These are phyloP conservation scores for Plasmopara muralis DNA, from an alignment of 352 stramenopile species.

Conservation along the genomic window DNA sequence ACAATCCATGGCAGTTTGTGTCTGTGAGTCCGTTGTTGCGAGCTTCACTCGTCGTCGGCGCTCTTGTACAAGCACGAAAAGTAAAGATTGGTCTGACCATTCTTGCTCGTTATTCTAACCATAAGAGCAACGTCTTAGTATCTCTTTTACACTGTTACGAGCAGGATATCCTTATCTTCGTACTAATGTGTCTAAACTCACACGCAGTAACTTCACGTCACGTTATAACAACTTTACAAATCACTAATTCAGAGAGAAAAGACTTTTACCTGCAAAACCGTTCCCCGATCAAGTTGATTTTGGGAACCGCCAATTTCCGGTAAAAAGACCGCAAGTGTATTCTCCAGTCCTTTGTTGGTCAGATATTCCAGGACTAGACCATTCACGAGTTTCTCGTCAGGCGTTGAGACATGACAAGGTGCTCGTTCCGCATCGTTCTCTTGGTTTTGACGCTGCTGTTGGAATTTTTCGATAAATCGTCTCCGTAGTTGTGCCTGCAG, in stretches of 20 bases:
- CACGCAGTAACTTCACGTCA: too few relatives aligned
- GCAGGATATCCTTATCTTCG: too few relatives aligned
- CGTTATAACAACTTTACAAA: too few relatives aligned
- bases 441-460: constrained; percentile 24
- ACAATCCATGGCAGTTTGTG: constrained; percentile 60
- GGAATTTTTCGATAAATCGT: constrained; percentile 65
- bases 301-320: constrained; percentile 48
- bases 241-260: too few relatives aligned
- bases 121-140: too few relatives aligned
- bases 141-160: too few relatives aligned
- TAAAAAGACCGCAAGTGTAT: constrained; percentile 61
- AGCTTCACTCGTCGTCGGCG: constrained; percentile 28
- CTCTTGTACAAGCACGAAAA: constrained; percentile 37
- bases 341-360: constrained; percentile 36
- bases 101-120: constrained; percentile 17
- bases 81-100: constrained; percentile 13
- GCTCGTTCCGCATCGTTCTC: constrained; percentile 6
- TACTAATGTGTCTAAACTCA: too few relatives aligned
- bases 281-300: constrained; percentile 37
- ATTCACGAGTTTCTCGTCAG: constrained; percentile 49
- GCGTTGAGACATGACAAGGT: constrained; percentile 15
- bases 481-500: constrained; percentile 53
- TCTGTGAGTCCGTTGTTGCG: constrained; percentile 34
- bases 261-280: constrained; percentile 15
- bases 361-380: constrained; percentile 59